A percentile compares a stretch with the other conserved stretches of the same genome.
phyloP scores from a whole-genome alignment of 2,329 filamentous ascomycete genomes.

The Calycina herbarum region DNA sequence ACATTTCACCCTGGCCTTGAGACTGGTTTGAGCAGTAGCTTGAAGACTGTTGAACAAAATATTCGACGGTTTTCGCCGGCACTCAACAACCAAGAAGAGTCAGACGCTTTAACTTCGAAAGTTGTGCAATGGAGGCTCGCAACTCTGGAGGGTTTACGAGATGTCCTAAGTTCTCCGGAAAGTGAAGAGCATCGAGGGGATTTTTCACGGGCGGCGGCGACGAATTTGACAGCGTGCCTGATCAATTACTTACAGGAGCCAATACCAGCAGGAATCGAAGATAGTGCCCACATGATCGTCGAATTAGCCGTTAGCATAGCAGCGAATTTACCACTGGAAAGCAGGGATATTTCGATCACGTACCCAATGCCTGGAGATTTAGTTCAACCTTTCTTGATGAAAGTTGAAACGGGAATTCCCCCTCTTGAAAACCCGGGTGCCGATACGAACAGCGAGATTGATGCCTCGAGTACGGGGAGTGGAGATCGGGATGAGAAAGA shows the following conservation, averaged over 20 bases:
- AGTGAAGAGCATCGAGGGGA: conserved; percentile 65
- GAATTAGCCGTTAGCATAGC: conserved; percentile 86
- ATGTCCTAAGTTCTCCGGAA: conserved; percentile 64
- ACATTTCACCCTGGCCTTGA: conserved; percentile 93
- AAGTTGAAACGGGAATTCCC: conserved; percentile 70
- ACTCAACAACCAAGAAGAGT: conserved; percentile 78
- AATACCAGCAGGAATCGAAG: conserved; percentile 77
- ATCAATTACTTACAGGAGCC: conserved; percentile 75
- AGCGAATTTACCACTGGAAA: conserved; percentile 84
- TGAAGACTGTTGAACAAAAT: conserved; percentile 86
- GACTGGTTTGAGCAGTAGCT: conserved; percentile 67
- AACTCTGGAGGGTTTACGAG: conserved; percentile 85
- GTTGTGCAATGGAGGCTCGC: conserved; percentile 91
- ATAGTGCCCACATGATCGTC: conserved; percentile 87
- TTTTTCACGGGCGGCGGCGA: conserved; percentile 70
- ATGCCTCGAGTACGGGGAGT: conserved; percentile 33
- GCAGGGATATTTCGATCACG: conserved; percentile 82
- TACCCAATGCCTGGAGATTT: conserved; percentile 78
- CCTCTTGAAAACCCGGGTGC: conserved; percentile 49
- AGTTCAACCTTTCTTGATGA: conserved; percentile 77
- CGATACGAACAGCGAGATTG: conserved; percentile 30
- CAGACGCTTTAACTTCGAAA: conserved; percentile 82
- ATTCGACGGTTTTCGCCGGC: conserved; percentile 77
- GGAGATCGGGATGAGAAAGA: conserved; percentile 38
- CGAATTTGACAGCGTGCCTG: conserved; percentile 66